These are phyloP conservation scores for Flueggea neowawraea DNA, from an alignment of 441 rosid species.

Conservation along the genomic window DNA sequence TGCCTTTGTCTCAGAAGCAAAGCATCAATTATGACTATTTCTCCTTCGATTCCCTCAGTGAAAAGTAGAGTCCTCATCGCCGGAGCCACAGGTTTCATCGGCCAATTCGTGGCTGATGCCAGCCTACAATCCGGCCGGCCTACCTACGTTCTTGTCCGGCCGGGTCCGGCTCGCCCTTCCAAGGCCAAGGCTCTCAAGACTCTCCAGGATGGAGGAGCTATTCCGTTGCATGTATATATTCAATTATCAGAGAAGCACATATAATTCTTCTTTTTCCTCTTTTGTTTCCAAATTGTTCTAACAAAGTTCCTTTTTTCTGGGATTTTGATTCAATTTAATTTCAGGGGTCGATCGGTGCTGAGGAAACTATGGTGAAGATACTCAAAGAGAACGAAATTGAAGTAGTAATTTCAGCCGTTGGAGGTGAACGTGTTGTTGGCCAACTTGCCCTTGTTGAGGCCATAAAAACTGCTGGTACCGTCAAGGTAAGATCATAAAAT, in stretches of 20 bases:
- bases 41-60: slow-evolving; percentile 6
- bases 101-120: slow-evolving; percentile 27
- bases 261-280: no score
- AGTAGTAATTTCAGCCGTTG: slow-evolving; percentile 36
- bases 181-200: slow-evolving; percentile 17
- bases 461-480: slow-evolving; percentile 33
- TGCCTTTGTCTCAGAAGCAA: no score
- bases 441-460: slow-evolving; percentile 34
- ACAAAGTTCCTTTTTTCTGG: no score
- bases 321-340: neutral
- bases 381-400: slow-evolving; percentile 30
- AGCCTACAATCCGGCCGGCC: slow-evolving; percentile 30
- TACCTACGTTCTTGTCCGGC: slow-evolving; percentile 33
- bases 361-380: slow-evolving; percentile 19
- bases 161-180: slow-evolving; percentile 11
- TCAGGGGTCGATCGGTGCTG: slow-evolving; percentile 23
- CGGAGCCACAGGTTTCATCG: slow-evolving; percentile 43
- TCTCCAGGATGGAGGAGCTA: slow-evolving; percentile 38
- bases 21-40: slow-evolving; percentile 21
- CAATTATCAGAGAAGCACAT: neutral
- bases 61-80: slow-evolving; percentile 39
- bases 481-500: slow-evolving; percentile 25
- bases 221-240: slow-evolving; percentile 16
- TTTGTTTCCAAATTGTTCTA: no score
- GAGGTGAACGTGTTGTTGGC: slow-evolving; percentile 28